phyloP scores from a whole-genome alignment of 2,329 filamentous ascomycete species.

The Beauveria bassiana region DNA sequence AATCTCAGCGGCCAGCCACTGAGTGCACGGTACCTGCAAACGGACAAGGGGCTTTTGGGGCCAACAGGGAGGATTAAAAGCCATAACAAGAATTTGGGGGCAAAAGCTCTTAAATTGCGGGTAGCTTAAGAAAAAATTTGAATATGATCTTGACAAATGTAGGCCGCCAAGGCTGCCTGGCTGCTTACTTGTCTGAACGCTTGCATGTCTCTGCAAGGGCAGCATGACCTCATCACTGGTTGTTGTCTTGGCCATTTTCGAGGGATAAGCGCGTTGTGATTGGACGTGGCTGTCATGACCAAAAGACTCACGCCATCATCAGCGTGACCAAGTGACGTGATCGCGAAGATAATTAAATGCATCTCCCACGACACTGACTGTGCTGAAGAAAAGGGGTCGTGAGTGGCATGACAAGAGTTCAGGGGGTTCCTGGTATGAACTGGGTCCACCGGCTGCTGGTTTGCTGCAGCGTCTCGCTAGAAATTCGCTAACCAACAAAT shows the following conservation, averaged over 20 bases:
- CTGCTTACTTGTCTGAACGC: neutral
- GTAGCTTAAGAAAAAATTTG: neutral
- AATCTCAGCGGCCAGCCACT: neutral
- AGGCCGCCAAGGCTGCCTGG: too few species aligned
- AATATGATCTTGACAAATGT: too few species aligned
- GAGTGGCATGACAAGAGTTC: neutral
- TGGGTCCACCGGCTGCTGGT: neutral
- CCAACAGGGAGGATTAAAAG: neutral
- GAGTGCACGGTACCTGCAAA: neutral
- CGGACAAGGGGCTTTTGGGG: too few species aligned
- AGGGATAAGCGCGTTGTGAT: neutral
- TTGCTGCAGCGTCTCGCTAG: neutral
- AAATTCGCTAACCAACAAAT: conserved; percentile 3
- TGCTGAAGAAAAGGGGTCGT: conserved; percentile 2
- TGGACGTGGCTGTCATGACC: neutral
- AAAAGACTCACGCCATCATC: neutral
- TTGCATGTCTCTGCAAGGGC: neutral
- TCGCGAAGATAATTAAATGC: neutral
- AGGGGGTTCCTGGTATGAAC: neutral
- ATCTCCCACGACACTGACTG: neutral
- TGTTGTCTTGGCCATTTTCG: conserved; percentile 3
- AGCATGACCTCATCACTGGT: conserved; percentile 10
- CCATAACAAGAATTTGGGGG: neutral
- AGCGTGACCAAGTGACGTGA: neutral
- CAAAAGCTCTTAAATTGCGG: neutral